Evolutionary conservation across 345 rosid species (phyloP), one percentile per base, ranked within the genome.

Genomic region (Jatropha curcas): DNA sequence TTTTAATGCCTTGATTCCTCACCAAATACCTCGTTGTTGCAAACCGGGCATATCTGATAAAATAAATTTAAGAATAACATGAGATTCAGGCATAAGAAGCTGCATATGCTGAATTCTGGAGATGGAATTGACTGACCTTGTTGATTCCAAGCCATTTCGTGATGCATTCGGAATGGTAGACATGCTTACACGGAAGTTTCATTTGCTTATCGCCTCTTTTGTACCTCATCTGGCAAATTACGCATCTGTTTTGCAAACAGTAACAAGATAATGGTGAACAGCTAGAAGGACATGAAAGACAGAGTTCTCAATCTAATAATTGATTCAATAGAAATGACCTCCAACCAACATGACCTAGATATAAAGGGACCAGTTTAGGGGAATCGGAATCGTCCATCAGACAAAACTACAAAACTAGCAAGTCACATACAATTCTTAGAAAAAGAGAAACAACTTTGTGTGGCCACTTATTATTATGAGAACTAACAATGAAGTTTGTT

Each of bases 141-240:
- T 85, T 89, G 76, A 89, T 87, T 73, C 86, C 76, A 46, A 86
- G 90, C 92, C 94, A 89, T 75, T 86, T 87, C 60, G 73, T 68
- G 78, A 87, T 88, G 84, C 92, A 89, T 77, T 78, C 78, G 0
- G 86, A 81, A 71, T 89, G 94, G 77, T 89, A 89, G 25, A 81
- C 81, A 80, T 89, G 94, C 48, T 82, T 86, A 82, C 94, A 88
- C 7, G 90, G 85, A 71, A 89, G 81, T 71, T 79, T 89, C 13
- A 75, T 87, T 69, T 83, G 92, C 66, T 75, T 70, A 16, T 87
- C 86, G 31, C 94, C 90, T 70, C 80, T 81, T 82, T 82, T 87
- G 74, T 89, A 89, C 74, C 79, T 79, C 86, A 77, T 87, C 77
- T 84, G 91, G 83, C 92, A 89, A 56, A 89, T 82, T 72, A 89